Percentiles rank a stretch among this genome's conserved stretches.
These are phyloP conservation scores for Jacaranda mimosifolia DNA, from an alignment of 257 asterid species.

Conservation along the genomic window DNA sequence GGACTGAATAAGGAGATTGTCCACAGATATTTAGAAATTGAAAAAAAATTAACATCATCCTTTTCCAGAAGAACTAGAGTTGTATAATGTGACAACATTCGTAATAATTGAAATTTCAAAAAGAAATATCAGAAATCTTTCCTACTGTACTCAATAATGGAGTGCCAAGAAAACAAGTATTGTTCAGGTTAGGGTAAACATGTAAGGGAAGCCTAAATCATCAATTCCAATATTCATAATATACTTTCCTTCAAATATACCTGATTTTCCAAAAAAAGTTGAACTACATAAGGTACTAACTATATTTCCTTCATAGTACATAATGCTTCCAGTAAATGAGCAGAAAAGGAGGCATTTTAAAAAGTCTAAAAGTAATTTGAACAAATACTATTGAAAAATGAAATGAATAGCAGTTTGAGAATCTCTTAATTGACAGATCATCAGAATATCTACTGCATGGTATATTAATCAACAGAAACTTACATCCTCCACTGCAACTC, in stretches of 20 bases:
- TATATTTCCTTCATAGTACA: not conserved
- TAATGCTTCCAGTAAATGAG: not conserved
- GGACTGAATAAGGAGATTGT: not conserved
- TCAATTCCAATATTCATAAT: not conserved
- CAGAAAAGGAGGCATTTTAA: not conserved
- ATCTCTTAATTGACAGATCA: constrained; percentile 17
- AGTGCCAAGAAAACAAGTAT: constrained; percentile 13
- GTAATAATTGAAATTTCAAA: constrained; percentile 2
- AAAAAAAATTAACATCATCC: not conserved
- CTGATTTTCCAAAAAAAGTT: not conserved
- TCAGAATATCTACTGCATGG: constrained; percentile 1
- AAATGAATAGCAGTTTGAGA: not conserved
- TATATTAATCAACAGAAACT: constrained; percentile 47
- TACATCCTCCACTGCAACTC: constrained; percentile 97
- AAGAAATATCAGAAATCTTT: not conserved
- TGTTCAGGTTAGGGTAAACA: not conserved
- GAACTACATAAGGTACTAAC: not conserved
- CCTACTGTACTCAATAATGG: constrained; percentile 7
- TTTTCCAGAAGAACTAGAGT: too few species aligned
- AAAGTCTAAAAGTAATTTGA: not conserved
- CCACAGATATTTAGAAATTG: not conserved
- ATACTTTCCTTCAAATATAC: not conserved
- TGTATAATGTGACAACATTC: not conserved
- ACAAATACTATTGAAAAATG: constrained; percentile 24
- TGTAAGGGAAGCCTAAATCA: not conserved